Evolutionary conservation across 768 basidiomycete species (phyloP).

Genomic region (Naganishia vaughanmartiniae): DNA sequence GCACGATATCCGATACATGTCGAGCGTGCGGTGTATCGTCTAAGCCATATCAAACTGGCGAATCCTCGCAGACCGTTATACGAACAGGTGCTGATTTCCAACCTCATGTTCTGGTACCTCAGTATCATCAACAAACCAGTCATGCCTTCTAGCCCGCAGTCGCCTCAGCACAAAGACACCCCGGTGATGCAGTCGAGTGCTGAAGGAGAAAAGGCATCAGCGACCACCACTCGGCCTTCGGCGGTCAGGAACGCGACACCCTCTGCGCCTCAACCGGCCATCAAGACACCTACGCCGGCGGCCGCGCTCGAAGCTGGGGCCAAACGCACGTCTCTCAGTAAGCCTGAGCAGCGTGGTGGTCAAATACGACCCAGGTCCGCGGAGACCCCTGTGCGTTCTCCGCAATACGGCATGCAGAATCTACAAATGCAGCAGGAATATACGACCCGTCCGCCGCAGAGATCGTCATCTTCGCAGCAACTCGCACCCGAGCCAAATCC

Average conservation of each 20-base stretch:
- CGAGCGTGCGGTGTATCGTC: constrained; percentile 92
- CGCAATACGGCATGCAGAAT: constrained; percentile 92
- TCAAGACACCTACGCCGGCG: constrained; percentile 10
- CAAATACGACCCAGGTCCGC: constrained; percentile 73
- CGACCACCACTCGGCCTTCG: constrained; percentile 20
- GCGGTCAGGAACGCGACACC: constrained; percentile 16
- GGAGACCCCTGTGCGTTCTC: constrained; percentile 81
- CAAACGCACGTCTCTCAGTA: constrained; percentile 56
- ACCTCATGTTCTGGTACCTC: constrained; percentile 85
- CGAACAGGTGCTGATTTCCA: constrained; percentile 71
- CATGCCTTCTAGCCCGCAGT: constrained; percentile 50
- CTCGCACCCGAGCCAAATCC: constrained; percentile 25
- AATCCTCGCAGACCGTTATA: constrained; percentile 94
- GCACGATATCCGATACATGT: constrained; percentile 97
- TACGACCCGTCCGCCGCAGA: constrained; percentile 14
- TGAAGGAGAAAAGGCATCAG: constrained; percentile 41
- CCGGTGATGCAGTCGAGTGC: constrained; percentile 50
- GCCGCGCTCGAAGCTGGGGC: not conserved
- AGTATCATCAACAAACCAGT: constrained; percentile 93
- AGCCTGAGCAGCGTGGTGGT: constrained; percentile 50
- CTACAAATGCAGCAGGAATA: constrained; percentile 83
- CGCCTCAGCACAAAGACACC: constrained; percentile 49
- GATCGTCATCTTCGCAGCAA: constrained; percentile 19
- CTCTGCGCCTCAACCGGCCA: constrained; percentile 11
- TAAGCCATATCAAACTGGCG: constrained; percentile 97